Conservation (phyloP, 306 rosid species). For the Vigna mungo region DNA sequence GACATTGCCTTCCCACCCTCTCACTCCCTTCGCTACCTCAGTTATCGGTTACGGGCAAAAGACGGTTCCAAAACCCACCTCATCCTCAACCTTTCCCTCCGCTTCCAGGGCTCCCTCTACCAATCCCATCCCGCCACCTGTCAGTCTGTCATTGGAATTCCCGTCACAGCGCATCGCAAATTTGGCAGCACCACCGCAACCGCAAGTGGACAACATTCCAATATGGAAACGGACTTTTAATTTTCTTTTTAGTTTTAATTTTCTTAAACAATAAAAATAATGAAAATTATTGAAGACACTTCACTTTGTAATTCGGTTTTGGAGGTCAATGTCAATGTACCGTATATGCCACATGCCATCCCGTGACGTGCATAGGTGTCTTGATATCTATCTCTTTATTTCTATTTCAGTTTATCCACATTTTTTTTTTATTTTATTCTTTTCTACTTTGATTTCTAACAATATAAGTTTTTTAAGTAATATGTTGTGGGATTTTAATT, state of each 20-base stretch:
- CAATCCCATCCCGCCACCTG: constrained; percentile 34
- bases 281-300: neutral
- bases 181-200: neutral
- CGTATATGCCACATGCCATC: neutral
- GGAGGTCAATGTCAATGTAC: neutral
- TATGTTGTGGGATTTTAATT: too few relatives aligned
- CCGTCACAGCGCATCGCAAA: constrained; percentile 46
- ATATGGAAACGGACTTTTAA: neutral
- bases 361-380: accelerated
- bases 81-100: constrained; percentile 58
- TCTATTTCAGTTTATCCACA: too few relatives aligned
- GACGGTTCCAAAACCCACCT: constrained; percentile 58
- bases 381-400: too few relatives aligned
- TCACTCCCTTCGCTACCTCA: constrained; percentile 49
- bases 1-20: constrained; percentile 54
- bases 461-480: too few relatives aligned
- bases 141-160: constrained; percentile 63
- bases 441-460: too few relatives aligned
- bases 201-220: neutral
- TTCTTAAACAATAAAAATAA: neutral
- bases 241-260: too few relatives aligned
- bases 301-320: neutral
- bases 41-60: constrained; percentile 66
- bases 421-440: too few relatives aligned
- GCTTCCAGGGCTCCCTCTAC: constrained; percentile 21